Evolutionary conservation across 1,284 basidiomycete genomes (phyloP).

Genomic region (Hypsizygus ulmarius): DNA sequence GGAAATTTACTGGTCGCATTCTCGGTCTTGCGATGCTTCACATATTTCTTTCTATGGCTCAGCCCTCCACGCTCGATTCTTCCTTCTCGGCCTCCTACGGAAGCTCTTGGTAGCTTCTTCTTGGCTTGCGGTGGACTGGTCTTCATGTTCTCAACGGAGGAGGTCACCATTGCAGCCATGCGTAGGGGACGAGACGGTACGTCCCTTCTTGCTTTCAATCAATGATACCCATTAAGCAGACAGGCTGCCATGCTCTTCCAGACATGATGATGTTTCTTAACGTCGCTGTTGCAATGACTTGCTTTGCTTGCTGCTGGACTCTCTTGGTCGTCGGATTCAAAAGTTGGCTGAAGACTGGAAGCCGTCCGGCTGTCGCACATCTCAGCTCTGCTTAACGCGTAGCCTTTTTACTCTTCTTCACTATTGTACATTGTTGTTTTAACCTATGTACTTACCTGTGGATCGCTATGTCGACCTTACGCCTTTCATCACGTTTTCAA

Average conservation of each 20-base stretch:
- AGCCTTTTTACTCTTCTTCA: background rate
- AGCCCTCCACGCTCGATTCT: constrained; percentile 72
- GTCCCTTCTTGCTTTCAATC: constrained; percentile 19
- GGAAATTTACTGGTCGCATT: constrained; percentile 87
- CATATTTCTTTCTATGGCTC: constrained; percentile 95
- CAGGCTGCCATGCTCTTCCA: constrained; percentile 23
- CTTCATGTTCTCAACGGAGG: constrained; percentile 92
- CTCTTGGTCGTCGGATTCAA: constrained; percentile 72
- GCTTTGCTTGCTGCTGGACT: constrained; percentile 80
- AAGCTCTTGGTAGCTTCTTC: constrained; percentile 86
- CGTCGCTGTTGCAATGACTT: constrained; percentile 78
- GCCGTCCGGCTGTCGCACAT: constrained; percentile 38
- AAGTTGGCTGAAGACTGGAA: constrained; percentile 68
- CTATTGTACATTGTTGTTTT: constrained; percentile 6
- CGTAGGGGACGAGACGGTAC: constrained; percentile 82
- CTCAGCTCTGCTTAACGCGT: constrained; percentile 40
- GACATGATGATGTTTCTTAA: constrained; percentile 87
- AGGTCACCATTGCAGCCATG: constrained; percentile 91
- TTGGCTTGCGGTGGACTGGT: constrained; percentile 85
- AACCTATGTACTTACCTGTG: background rate
- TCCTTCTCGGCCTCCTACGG: constrained; percentile 93
- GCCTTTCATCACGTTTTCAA: constrained; percentile 1
- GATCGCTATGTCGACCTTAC: constrained; percentile 1
- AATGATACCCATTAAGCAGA: constrained; percentile 2
- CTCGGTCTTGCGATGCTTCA: constrained; percentile 74